A percentile compares a stretch with the other conserved stretches of the same genome.
phyloP scores from a whole-genome alignment of 2,329 filamentous ascomycete genomes.

The Diplodia sapinea region DNA sequence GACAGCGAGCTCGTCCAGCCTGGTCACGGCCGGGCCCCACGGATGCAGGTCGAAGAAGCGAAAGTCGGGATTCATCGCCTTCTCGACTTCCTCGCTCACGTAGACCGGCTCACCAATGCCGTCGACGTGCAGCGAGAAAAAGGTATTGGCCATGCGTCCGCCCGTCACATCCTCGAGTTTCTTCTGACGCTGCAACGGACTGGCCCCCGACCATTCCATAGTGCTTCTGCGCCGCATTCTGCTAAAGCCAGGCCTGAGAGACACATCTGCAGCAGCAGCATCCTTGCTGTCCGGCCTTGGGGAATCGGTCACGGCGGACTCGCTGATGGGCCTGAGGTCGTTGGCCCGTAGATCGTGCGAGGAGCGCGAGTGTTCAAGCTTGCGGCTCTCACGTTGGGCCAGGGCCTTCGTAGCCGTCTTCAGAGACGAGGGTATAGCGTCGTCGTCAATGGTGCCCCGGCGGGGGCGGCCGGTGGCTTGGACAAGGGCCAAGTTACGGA shows the following conservation, averaged over 20 bases:
- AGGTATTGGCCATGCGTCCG: slow-evolving; percentile 79
- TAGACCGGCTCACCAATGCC: slow-evolving; percentile 73
- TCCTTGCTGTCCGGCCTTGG: slow-evolving; percentile 36
- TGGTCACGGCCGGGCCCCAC: slow-evolving; percentile 67
- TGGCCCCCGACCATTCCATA: slow-evolving; percentile 66
- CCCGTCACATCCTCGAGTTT: slow-evolving; percentile 76
- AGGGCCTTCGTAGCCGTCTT: slow-evolving; percentile 72
- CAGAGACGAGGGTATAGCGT: slow-evolving; percentile 70
- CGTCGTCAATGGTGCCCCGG: slow-evolving; percentile 73
- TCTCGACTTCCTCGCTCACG: slow-evolving; percentile 79
- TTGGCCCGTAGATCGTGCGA: slow-evolving; percentile 58
- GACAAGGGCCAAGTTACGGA: slow-evolving; percentile 82
- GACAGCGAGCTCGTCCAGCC: slow-evolving; percentile 68
- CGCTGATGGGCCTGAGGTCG: slow-evolving; percentile 37
- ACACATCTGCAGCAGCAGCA: slow-evolving; percentile 37
- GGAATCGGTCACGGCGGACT: slow-evolving; percentile 34
- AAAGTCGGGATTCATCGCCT: slow-evolving; percentile 91
- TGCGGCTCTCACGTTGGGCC: slow-evolving; percentile 56
- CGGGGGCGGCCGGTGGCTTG: slow-evolving; percentile 57
- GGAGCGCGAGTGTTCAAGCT: slow-evolving; percentile 63
- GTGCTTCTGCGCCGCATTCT: slow-evolving; percentile 63
- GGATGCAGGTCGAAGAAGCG: slow-evolving; percentile 77
- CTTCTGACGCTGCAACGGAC: slow-evolving; percentile 69
- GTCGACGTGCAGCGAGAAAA: slow-evolving; percentile 79
- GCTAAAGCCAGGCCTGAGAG: slow-evolving; percentile 43